Base-by-base conservation (phyloP, 2,329 filamentous ascomycete species). In the Neoscytalidium dimidiatum region DNA sequence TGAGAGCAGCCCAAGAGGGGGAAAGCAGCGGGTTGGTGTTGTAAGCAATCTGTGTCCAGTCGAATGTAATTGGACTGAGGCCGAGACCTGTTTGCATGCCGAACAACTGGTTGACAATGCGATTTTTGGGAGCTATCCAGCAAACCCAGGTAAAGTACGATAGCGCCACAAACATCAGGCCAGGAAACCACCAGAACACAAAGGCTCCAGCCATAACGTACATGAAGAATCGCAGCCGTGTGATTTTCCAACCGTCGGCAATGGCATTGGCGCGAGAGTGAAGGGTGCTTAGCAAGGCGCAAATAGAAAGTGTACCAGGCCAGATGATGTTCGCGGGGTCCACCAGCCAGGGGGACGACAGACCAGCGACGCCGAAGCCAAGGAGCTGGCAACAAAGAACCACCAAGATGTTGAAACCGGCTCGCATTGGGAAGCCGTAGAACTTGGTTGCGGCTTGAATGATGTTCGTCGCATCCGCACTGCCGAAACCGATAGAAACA, bases 391-490 rank as follows among this genome's bases (percentile, higher is more conserved):
- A 61, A n/a, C 64, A 65, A 3, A 60, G 56, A 9, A 65, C 64
- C n/a, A 62, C 21, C 33, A 74, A 53, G 19, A 73, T 61, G 51
- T 70, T 68, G 57, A 73, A 73, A 9, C 64, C 69, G 11, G 64
- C 35, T 19, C 51, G 52, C 41, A 71, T 67, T 8, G 67, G 68
- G 58, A 73, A 4, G 66, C 89, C 81, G 74, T 92, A 93, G 71
- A 92, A 92, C 19, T 89, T 83, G 19, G 86, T 78, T 76, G 92
- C 89, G 0, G 90, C 90, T 2, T 92, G 80, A 49, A 93, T 85
- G 31, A 92, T 88, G 69, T 92, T 90, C 0, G 90, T 92, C 0
- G 89, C 89, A 70, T 92, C 92, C 3, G 89, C 88, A 5, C 75
- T 70, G n/a, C 71, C 70, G 41, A 73, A 74, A 13, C 71, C 70